Conservation (phyloP, 2,329 filamentous ascomycete species). For the Rhynchosporium graminicola region DNA sequence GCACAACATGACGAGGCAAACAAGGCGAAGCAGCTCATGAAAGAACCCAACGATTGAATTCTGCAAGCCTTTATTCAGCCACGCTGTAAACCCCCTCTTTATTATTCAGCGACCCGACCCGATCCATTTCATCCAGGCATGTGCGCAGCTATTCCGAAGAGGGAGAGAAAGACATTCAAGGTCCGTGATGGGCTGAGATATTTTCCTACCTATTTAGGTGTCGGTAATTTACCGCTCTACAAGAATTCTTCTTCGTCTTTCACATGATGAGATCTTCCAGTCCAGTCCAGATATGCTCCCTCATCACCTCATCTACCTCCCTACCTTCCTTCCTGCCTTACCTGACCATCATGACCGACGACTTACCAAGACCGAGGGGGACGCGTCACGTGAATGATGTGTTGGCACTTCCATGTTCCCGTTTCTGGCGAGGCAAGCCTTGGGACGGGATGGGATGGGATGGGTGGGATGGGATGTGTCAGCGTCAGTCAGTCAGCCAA, state of each 20-base stretch:
- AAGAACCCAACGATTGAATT: conserved; percentile 1
- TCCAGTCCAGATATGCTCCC: too few relatives aligned
- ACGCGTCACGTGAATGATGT: conserved; percentile 12
- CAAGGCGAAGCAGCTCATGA: background rate
- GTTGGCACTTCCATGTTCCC: background rate
- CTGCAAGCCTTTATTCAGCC: conserved; percentile 12
- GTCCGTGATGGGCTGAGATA: conserved; percentile 1
- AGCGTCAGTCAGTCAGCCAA: background rate
- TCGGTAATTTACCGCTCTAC: background rate
- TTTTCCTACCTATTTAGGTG: background rate
- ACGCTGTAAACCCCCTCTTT: background rate
- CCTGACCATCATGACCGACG: background rate
- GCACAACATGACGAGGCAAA: background rate
- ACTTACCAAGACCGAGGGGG: background rate
- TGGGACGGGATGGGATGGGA: too few relatives aligned
- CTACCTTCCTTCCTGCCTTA: too few relatives aligned
- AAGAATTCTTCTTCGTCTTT: too few relatives aligned
- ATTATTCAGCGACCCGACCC: background rate
- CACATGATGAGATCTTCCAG: background rate
- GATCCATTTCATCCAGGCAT: background rate
- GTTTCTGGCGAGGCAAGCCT: background rate
- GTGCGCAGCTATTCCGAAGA: background rate
- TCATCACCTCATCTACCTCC: background rate
- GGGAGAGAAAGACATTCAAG: conserved; percentile 1
- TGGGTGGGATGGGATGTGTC: too few relatives aligned